phyloP scores from a whole-genome alignment of 2,329 filamentous ascomycete genomes.

The Penicillium sp. region DNA sequence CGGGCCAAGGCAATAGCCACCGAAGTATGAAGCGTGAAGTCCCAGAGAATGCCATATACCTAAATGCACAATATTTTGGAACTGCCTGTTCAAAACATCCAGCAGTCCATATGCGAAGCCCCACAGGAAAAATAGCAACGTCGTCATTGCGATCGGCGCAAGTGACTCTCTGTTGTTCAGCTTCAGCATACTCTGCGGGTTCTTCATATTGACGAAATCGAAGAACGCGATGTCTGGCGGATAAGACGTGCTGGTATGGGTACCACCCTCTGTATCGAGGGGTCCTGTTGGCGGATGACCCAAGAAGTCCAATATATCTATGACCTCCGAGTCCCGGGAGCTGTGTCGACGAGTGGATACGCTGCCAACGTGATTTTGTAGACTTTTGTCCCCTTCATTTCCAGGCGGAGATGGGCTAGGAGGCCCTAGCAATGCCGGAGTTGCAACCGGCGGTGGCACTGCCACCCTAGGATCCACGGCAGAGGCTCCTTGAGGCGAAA shows the following conservation, averaged over 20 bases:
- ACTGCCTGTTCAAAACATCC: conserved; percentile 69
- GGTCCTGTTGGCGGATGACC: conserved; percentile 45
- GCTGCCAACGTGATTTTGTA: conserved; percentile 19
- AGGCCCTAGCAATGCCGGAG: background rate
- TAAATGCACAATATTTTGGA: conserved; percentile 49
- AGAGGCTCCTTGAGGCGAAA: conserved; percentile 11
- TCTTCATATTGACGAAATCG: conserved; percentile 59
- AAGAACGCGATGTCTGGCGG: conserved; percentile 51
- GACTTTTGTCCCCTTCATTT: conserved; percentile 18
- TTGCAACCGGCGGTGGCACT: conserved; percentile 11
- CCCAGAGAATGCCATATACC: conserved; percentile 40
- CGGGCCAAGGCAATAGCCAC: conserved; percentile 56
- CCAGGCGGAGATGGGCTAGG: conserved; percentile 10
- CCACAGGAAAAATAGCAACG: conserved; percentile 82
- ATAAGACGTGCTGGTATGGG: conserved; percentile 34
- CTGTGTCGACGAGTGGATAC: conserved; percentile 2
- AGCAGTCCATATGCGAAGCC: conserved; percentile 85
- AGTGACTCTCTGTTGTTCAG: conserved; percentile 56
- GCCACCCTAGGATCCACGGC: conserved; percentile 11
- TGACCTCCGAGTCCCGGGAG: conserved; percentile 10
- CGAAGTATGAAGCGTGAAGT: conserved; percentile 59
- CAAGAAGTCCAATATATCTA: conserved; percentile 52
- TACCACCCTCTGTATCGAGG: conserved; percentile 37
- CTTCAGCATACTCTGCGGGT: conserved; percentile 57
- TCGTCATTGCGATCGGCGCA: conserved; percentile 61